Conservation (phyloP, 306 rosid species). For the Pterocarpus macrocarpus region DNA sequence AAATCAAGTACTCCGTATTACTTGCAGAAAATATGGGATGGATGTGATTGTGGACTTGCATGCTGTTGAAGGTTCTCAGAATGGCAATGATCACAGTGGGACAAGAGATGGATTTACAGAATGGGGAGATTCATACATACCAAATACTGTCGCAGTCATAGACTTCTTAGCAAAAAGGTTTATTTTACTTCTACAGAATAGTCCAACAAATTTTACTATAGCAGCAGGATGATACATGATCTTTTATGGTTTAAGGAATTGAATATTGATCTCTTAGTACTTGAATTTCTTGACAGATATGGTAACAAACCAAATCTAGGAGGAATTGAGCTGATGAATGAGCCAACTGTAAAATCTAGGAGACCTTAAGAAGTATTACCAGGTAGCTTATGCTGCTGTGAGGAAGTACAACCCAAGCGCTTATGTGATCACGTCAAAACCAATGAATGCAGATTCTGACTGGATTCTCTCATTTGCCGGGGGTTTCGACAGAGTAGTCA, state of each 20-base stretch:
- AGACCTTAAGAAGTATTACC: slow-evolving; percentile 54
- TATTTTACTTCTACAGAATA: not conserved
- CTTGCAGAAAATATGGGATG: slow-evolving; percentile 55
- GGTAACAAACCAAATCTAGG: slow-evolving; percentile 47
- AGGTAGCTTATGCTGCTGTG: slow-evolving; percentile 55
- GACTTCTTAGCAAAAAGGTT: slow-evolving; percentile 66
- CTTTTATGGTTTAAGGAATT: not conserved
- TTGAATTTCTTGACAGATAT: slow-evolving; percentile 50
- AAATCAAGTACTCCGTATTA: not conserved
- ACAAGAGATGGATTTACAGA: slow-evolving; percentile 61
- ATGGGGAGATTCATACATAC: slow-evolving; percentile 63
- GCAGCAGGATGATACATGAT: not conserved
- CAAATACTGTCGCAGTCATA: slow-evolving; percentile 57
- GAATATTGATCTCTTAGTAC: too few relatives aligned
- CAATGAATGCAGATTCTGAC: slow-evolving; percentile 46
- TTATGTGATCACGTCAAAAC: slow-evolving; percentile 62
- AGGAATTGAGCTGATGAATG: slow-evolving; percentile 66
- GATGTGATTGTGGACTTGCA: slow-evolving; percentile 66
- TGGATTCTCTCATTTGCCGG: slow-evolving; percentile 58
- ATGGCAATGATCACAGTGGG: slow-evolving; percentile 61
- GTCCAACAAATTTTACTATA: not conserved
- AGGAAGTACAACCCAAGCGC: slow-evolving; percentile 48
- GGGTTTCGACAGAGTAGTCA: slow-evolving; percentile 39
- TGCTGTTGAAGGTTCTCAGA: slow-evolving; percentile 69
- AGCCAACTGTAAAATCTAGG: slow-evolving; percentile 44